These are phyloP conservation scores for Auxenochlorella pyrenoidosa DNA, from an alignment of 139 green algal species.

Conservation along the genomic window DNA sequence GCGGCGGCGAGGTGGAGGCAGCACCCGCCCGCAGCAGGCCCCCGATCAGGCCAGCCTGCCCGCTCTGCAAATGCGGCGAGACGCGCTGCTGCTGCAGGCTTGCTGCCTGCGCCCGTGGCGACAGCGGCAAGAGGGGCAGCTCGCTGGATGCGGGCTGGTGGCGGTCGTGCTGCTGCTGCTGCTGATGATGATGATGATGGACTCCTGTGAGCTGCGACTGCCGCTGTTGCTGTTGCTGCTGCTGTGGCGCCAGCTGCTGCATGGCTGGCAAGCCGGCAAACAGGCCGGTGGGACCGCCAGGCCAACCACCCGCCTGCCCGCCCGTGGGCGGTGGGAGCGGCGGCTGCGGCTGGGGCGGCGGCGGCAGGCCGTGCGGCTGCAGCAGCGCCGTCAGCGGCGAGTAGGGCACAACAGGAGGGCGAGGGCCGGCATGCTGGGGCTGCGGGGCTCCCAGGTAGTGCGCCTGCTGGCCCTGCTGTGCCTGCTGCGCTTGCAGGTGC, in stretches of 20 bases:
- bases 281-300: not conserved
- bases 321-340: not conserved
- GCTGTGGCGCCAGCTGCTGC: constrained; percentile 21
- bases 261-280: constrained; percentile 12
- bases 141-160: not conserved
- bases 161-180: not conserved
- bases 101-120: not conserved
- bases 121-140: not conserved
- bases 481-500: not conserved
- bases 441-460: not conserved
- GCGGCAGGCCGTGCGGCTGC: not conserved
- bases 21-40: not conserved
- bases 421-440: not conserved
- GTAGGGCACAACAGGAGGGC: not conserved
- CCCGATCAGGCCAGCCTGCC: not conserved
- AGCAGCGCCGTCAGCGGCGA: not conserved
- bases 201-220: not conserved
- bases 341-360: not conserved
- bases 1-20: not conserved
- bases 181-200: not conserved
- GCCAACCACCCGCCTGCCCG: not conserved
- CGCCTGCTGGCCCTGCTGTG: not conserved
- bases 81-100: not conserved
- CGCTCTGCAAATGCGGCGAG: not conserved
- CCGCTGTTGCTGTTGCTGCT: constrained; percentile 17